phyloP scores from a whole-genome alignment of 1,284 basidiomycete genomes.

The Cutaneotrichosporon sp. region DNA sequence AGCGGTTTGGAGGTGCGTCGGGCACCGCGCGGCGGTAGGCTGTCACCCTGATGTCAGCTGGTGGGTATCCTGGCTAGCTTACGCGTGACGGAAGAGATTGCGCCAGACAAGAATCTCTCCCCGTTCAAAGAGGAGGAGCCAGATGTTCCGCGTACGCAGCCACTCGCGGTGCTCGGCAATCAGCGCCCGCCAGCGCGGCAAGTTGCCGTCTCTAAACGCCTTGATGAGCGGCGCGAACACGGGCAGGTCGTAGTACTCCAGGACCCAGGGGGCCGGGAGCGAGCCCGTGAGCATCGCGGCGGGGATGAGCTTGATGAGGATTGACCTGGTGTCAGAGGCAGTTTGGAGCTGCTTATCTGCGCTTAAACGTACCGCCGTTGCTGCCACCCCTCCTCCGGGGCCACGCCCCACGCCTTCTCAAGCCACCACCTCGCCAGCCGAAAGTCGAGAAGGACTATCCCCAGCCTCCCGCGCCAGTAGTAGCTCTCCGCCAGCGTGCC shows the following conservation, averaged over 20 bases:
- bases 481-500: constrained; percentile 43
- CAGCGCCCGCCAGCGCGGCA: constrained; percentile 43
- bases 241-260: constrained; percentile 46
- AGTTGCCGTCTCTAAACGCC: constrained; percentile 49
- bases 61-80: constrained; percentile 24
- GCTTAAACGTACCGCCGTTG: constrained; percentile 36
- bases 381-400: constrained; percentile 34
- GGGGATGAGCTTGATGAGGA: constrained; percentile 53
- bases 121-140: constrained; percentile 53
- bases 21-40: constrained; percentile 35
- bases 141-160: constrained; percentile 49
- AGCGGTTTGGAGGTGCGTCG: constrained; percentile 30
- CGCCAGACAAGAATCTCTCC: constrained; percentile 56
- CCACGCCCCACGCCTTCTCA: constrained; percentile 39
- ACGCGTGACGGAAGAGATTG: constrained; percentile 52
- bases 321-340: constrained; percentile 42
- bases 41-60: constrained; percentile 31
- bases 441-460: constrained; percentile 43
- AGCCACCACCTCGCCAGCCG: constrained; percentile 38
- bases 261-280: constrained; percentile 37
- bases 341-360: no score
- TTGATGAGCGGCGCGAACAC: constrained; percentile 48
- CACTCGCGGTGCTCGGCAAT: constrained; percentile 48
- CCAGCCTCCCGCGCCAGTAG: constrained; percentile 48
- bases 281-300: constrained; percentile 51